Evolutionary conservation across 83 land plant genomes (phyloP).

Genomic region (Picea mariana): DNA sequence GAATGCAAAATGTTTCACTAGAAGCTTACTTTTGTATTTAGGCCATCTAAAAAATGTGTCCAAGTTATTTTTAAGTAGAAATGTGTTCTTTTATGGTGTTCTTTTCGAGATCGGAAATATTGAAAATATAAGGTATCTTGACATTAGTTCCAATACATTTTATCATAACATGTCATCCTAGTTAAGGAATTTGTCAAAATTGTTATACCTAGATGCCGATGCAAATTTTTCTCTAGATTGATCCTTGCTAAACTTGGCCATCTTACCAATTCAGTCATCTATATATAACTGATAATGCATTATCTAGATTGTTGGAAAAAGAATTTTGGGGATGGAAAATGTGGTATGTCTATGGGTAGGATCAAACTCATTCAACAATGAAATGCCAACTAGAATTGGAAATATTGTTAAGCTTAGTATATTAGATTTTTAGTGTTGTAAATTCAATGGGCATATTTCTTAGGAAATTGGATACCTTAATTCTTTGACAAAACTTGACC

Average conservation of each 20-base stretch:
- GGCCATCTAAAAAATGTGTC: slow-evolving; percentile 20
- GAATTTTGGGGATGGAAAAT: slow-evolving; percentile 19
- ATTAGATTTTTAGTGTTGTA: slow-evolving; percentile 23
- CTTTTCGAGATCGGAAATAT: slow-evolving; percentile 29
- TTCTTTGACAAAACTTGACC: slow-evolving; percentile 29
- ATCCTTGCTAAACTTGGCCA: slow-evolving; percentile 34
- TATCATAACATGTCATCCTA: slow-evolving; percentile 38
- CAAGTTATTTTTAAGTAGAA: slow-evolving; percentile 14
- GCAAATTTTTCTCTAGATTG: too few relatives aligned
- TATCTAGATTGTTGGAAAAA: slow-evolving; percentile 24
- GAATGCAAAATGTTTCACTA: slow-evolving; percentile 20
- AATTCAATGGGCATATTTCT: slow-evolving; percentile 42
- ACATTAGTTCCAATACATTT: slow-evolving; percentile 34
- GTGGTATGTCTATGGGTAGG: slow-evolving; percentile 23
- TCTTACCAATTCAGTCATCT: slow-evolving; percentile 22
- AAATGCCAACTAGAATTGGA: slow-evolving; percentile 41
- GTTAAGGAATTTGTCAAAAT: too few relatives aligned
- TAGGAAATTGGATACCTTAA: slow-evolving; percentile 26
- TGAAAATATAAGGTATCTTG: slow-evolving; percentile 27
- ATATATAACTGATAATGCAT: slow-evolving; percentile 38
- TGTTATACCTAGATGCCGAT: too few relatives aligned
- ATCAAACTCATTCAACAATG: slow-evolving; percentile 23
- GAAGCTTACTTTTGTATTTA: slow-evolving; percentile 25
- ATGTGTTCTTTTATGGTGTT: too few relatives aligned
- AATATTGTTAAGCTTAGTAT: slow-evolving; percentile 29